Evolutionary conservation across 2,329 filamentous ascomycete genomes (phyloP).

Genomic region (Calycina marina): DNA sequence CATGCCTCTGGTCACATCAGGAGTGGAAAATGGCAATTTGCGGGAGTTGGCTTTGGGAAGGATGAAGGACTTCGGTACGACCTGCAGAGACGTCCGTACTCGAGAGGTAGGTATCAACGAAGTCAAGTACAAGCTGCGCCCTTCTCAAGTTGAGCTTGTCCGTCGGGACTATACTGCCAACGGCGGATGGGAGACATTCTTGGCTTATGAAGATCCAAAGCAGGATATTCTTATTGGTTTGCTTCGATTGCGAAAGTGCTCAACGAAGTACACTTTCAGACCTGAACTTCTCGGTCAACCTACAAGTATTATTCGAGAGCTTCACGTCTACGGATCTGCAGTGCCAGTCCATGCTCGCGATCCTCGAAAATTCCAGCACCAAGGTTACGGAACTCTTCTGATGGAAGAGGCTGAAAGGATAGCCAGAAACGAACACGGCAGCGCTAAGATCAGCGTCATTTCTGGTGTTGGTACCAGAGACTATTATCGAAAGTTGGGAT

Average conservation of each 20-base stretch:
- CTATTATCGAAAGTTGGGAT: conserved; percentile 88
- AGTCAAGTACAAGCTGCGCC: conserved; percentile 96
- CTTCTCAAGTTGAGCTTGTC: conserved; percentile 89
- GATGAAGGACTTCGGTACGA: conserved; percentile 98
- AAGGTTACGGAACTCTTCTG: conserved; percentile 85
- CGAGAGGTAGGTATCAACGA: conserved; percentile 97
- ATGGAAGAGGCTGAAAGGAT: conserved; percentile 99
- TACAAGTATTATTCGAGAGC: conserved; percentile 80
- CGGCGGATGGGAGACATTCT: conserved; percentile 95
- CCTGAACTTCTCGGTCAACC: conserved; percentile 75
- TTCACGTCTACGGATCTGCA: conserved; percentile 93
- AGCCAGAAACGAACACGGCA: conserved; percentile 85
- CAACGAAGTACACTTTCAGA: conserved; percentile 79
- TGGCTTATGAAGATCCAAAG: conserved; percentile 96
- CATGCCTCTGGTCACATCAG: conserved; percentile 98
- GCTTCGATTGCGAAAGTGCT: conserved; percentile 80
- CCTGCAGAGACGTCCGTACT: conserved; percentile 89
- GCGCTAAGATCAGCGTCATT: conserved; percentile 88
- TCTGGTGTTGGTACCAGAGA: conserved; percentile 93
- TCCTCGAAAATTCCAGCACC: conserved; percentile 94
- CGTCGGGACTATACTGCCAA: conserved; percentile 90
- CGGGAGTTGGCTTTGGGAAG: conserved; percentile 85
- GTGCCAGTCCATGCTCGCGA: conserved; percentile 96
- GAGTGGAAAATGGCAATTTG: conserved; percentile 94
- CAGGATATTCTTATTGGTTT: conserved; percentile 94